phyloP scores from a whole-genome alignment of 345 rosid species.

The Euphorbia lathyris region DNA sequence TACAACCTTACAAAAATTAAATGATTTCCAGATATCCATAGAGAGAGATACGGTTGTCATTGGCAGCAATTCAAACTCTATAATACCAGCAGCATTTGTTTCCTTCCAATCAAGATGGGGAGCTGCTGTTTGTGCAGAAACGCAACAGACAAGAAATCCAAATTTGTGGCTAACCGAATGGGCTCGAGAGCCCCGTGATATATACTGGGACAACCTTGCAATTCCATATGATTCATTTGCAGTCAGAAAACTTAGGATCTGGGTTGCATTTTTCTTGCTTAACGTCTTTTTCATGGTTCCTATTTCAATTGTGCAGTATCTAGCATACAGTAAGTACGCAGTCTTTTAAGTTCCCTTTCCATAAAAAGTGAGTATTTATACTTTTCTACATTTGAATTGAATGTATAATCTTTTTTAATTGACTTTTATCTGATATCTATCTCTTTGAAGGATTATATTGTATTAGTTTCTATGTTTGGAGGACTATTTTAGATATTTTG shows the following conservation, averaged over 20 bases:
- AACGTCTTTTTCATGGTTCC: slow-evolving; percentile 98
- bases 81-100: slow-evolving; percentile 83
- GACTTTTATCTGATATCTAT: background rate
- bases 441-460: no score
- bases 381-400: background rate
- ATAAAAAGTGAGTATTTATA: slow-evolving; percentile 57
- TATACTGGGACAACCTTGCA: slow-evolving; percentile 83
- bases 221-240: slow-evolving; percentile 84
- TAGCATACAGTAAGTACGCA: slow-evolving; percentile 83
- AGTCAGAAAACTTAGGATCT: slow-evolving; percentile 59
- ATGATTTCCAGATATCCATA: slow-evolving; percentile 47
- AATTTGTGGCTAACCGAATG: slow-evolving; percentile 87
- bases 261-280: slow-evolving; percentile 76
- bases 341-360: no score
- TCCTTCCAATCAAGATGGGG: slow-evolving; percentile 93
- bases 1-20: background rate
- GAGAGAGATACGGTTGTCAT: slow-evolving; percentile 60
- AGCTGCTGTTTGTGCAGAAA: slow-evolving; percentile 88
- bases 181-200: slow-evolving; percentile 92
- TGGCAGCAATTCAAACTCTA: no score
- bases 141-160: slow-evolving; percentile 88
- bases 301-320: slow-evolving; percentile 80
- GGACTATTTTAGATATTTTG: no score
- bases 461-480: no score
- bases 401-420: no score